phyloP scores from a whole-genome alignment of 768 basidiomycete species.

The Punctularia strigosozonata region DNA sequence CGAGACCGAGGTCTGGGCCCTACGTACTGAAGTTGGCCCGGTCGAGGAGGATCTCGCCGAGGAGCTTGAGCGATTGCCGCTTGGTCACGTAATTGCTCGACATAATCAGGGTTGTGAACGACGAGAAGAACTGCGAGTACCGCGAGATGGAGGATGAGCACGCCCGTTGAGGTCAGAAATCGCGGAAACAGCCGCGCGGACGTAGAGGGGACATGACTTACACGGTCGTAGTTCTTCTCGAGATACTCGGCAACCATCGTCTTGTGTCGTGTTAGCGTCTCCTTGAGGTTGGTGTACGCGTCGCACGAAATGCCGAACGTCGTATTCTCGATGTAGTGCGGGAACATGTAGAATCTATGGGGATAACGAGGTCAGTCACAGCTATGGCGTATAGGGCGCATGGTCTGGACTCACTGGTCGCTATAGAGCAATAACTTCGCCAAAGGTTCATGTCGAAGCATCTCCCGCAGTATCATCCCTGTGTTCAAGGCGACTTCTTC shows the following conservation, averaged over 20 bases:
- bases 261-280: conserved; percentile 93
- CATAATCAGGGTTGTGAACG: conserved; percentile 85
- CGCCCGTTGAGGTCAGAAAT: neutral
- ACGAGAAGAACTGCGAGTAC: conserved; percentile 74
- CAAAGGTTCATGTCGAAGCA: conserved; percentile 87
- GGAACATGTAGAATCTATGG: conserved; percentile 87
- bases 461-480: conserved; percentile 95
- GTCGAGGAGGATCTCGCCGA: conserved; percentile 96
- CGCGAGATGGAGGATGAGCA: conserved; percentile 1
- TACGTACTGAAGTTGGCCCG: conserved; percentile 98
- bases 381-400: neutral
- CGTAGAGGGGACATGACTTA: conserved; percentile 23
- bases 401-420: conserved; percentile 63
- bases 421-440: conserved; percentile 85
- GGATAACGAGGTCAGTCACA: neutral
- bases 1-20: too few species aligned
- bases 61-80: conserved; percentile 93
- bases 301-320: conserved; percentile 98
- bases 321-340: conserved; percentile 92
- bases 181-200: neutral
- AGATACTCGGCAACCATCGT: conserved; percentile 96
- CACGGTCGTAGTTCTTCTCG: conserved; percentile 94
- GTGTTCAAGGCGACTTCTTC: conserved; percentile 96
- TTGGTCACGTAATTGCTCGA: conserved; percentile 99
- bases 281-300: conserved; percentile 95